Percentiles rank a stretch among this genome's conserved stretches.
Evolutionary conservation across 2,329 filamentous ascomycete species (phyloP).

Genomic region (Venturia oleaginea): DNA sequence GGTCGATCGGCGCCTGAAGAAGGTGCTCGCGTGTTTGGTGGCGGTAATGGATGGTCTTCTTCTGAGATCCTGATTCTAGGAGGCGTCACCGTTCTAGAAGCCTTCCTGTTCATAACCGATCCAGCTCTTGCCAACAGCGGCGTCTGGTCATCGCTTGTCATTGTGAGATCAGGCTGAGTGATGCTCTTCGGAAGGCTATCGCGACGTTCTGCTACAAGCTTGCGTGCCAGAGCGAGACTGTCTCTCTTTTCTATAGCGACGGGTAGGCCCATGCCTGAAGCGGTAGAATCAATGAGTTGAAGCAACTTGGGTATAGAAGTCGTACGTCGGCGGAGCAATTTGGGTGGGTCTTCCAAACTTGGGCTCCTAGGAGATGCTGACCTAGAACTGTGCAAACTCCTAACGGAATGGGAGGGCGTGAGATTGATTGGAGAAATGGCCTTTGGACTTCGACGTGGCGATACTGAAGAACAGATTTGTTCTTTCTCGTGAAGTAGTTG

Average conservation of each 20-base stretch:
- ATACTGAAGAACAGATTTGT: constrained; percentile 10
- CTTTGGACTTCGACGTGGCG: neutral
- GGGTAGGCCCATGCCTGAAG: neutral
- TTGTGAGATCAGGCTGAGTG: neutral
- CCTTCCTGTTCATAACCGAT: neutral
- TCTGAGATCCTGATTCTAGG: neutral
- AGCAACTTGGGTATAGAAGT: neutral
- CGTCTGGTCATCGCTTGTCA: neutral
- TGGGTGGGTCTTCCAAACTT: neutral
- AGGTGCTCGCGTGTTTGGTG: neutral
- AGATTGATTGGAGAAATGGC: neutral
- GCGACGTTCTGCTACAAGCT: neutral
- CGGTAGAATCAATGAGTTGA: neutral
- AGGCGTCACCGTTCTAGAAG: neutral
- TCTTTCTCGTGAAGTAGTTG: constrained; percentile 14
- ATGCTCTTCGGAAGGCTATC: neutral
- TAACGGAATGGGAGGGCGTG: neutral
- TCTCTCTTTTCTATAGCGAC: neutral
- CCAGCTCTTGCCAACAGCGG: neutral
- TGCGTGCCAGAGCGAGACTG: neutral
- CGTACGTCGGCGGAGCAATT: neutral
- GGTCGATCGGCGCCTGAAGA: neutral
- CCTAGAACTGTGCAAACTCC: neutral
- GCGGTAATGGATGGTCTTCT: neutral
- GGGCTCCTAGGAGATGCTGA: neutral